Evolutionary conservation across 164 flowering plant species (phyloP).

Genomic region (Macadamia integrifolia): DNA sequence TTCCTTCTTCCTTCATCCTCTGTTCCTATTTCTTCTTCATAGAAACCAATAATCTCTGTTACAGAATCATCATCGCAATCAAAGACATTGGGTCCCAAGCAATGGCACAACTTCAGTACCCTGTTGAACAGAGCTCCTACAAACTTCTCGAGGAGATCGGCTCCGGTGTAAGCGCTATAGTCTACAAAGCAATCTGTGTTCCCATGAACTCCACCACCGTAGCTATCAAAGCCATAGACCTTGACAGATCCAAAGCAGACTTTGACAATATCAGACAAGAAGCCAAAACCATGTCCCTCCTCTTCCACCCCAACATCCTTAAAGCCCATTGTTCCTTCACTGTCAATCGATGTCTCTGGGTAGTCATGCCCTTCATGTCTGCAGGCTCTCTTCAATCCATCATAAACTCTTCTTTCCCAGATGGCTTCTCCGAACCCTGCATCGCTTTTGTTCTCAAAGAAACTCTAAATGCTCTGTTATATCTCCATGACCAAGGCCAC

Average conservation of each 20-base stretch:
- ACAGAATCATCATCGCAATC: too few species aligned
- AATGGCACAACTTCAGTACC: slow-evolving; percentile 25
- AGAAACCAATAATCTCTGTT: too few species aligned
- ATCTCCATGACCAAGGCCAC: slow-evolving; percentile 77
- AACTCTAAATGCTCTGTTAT: slow-evolving; percentile 54
- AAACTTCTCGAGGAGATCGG: slow-evolving; percentile 56
- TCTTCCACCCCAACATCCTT: slow-evolving; percentile 80
- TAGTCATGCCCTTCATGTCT: slow-evolving; percentile 92
- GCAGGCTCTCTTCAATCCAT: slow-evolving; percentile 78
- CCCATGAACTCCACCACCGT: slow-evolving; percentile 44
- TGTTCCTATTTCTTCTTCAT: too few species aligned
- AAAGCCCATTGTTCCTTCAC: slow-evolving; percentile 70
- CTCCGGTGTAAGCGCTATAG: slow-evolving; percentile 52
- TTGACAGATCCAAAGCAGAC: slow-evolving; percentile 45
- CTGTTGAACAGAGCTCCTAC: slow-evolving; percentile 49
- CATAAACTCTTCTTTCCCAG: slow-evolving; percentile 50
- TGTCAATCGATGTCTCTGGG: slow-evolving; percentile 69
- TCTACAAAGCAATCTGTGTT: slow-evolving; percentile 66
- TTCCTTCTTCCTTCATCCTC: too few species aligned
- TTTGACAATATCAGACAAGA: slow-evolving; percentile 49
- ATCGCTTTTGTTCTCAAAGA: slow-evolving; percentile 59
- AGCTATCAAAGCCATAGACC: slow-evolving; percentile 74
- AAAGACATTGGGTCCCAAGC: too few species aligned
- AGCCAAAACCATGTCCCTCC: slow-evolving; percentile 59
- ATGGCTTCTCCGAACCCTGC: slow-evolving; percentile 56